Evolutionary conservation across 345 rosid genomes (phyloP).

Genomic region (Melaleuca alternifolia): DNA sequence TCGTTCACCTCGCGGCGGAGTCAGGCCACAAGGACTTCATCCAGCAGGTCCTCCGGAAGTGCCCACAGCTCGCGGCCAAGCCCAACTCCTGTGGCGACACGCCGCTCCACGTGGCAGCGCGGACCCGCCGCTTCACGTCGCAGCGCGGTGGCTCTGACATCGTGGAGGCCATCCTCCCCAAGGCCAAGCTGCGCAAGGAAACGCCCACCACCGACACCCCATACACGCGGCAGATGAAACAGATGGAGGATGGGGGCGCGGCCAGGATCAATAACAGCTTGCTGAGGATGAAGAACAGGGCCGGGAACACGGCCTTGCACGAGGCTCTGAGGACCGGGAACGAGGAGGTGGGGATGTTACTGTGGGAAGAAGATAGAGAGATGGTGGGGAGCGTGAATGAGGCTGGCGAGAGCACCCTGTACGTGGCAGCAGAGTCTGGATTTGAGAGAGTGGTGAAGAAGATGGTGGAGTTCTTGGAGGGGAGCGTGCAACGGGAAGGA

Average conservation of each 20-base stretch:
- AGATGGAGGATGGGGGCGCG: not conserved
- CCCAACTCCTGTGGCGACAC: not conserved
- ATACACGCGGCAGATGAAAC: not conserved
- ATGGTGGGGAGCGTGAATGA: not conserved
- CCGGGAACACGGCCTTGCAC: not conserved
- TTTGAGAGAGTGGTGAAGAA: not conserved
- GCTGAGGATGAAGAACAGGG: not conserved
- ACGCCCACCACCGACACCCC: not conserved
- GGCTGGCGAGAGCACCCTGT: not conserved
- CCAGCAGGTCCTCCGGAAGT: not conserved
- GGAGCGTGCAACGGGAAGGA: not conserved
- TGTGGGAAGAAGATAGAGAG: not conserved
- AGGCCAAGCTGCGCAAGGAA: not conserved
- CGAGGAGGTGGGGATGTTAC: not conserved
- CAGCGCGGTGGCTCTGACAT: not conserved
- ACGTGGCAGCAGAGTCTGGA: not conserved
- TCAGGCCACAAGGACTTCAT: not conserved
- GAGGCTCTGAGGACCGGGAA: not conserved
- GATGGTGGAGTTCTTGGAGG: not conserved
- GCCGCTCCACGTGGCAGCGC: not conserved
- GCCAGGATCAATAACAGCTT: not conserved
- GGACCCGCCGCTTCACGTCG: not conserved
- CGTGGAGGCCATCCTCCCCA: not conserved
- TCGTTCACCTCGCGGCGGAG: not conserved
- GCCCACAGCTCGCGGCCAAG: not conserved